Evolutionary conservation across 495 filamentous ascomycete genomes (phyloP).

Genomic region (Cercophora sp.): DNA sequence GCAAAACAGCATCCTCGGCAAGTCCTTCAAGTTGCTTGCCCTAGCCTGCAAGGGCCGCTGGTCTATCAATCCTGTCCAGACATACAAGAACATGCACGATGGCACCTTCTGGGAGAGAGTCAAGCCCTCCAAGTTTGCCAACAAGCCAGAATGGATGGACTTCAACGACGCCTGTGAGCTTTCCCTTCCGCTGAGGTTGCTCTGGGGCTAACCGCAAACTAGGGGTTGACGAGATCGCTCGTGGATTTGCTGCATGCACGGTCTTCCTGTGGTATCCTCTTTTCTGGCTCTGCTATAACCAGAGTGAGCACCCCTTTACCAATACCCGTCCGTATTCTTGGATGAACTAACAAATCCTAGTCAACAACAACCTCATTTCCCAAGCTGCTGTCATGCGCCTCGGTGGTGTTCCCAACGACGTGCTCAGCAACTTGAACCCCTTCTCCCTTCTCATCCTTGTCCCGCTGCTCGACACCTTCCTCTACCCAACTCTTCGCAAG

Average conservation of each 20-base stretch:
- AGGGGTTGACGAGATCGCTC: slow-evolving; percentile 32
- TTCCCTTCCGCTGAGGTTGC: not conserved
- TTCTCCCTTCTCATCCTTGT: slow-evolving; percentile 75
- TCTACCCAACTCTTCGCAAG: slow-evolving; percentile 66
- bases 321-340: not conserved
- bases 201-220: too few relatives aligned
- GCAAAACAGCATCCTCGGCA: slow-evolving; percentile 58
- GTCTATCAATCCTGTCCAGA: slow-evolving; percentile 52
- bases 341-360: slow-evolving; percentile 6
- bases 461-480: slow-evolving; percentile 62
- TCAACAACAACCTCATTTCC: slow-evolving; percentile 67
- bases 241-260: slow-evolving; percentile 65
- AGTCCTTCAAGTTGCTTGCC: slow-evolving; percentile 51
- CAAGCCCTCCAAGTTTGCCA: slow-evolving; percentile 55
- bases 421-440: slow-evolving; percentile 74
- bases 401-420: slow-evolving; percentile 71
- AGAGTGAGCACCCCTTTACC: slow-evolving; percentile 25
- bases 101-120: slow-evolving; percentile 59
- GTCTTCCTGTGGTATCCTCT: slow-evolving; percentile 61
- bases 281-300: slow-evolving; percentile 49
- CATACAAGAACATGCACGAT: slow-evolving; percentile 51
- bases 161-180: slow-evolving; percentile 61
- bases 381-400: slow-evolving; percentile 70
- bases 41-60: slow-evolving; percentile 62
- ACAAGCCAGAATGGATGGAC: slow-evolving; percentile 60